phyloP scores from a whole-genome alignment of 1,139 yeast genomes.

The Geotrichum klebahnii region DNA sequence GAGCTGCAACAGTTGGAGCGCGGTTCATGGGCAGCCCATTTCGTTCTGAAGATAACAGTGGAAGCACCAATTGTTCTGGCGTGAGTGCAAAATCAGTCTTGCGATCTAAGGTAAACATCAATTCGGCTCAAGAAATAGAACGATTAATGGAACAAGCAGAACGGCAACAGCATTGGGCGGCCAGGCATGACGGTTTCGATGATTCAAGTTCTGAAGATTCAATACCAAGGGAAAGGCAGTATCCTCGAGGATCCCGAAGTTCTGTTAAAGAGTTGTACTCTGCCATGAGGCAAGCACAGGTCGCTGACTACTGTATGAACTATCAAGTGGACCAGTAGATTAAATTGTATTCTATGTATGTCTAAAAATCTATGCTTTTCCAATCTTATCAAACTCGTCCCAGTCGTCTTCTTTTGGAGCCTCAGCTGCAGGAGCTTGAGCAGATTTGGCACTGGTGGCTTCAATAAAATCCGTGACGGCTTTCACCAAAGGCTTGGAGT shows the following conservation, averaged over 20 bases:
- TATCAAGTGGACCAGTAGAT: background rate
- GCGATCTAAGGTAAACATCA: constrained; percentile 1
- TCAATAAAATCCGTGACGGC: constrained; percentile 43
- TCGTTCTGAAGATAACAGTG: background rate
- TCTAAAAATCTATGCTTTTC: constrained; percentile 25
- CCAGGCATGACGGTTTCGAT: background rate
- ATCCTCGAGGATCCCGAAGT: constrained; percentile 3
- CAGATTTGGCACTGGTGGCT: background rate
- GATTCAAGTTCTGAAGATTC: background rate
- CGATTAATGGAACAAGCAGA: constrained; percentile 2
- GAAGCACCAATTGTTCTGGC: background rate
- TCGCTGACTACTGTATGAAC: constrained; percentile 1
- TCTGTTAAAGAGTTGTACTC: constrained; percentile 7
- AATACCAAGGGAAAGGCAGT: constrained; percentile 1
- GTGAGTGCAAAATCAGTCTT: background rate
- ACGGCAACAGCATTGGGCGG: constrained; percentile 1
- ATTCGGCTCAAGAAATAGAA: constrained; percentile 1
- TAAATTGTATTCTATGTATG: background rate
- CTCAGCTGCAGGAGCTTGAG: constrained; percentile 7
- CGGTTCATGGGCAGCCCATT: background rate
- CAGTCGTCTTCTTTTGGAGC: constrained; percentile 31
- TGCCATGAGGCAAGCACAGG: constrained; percentile 6
- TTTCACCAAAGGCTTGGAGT: constrained; percentile 55
- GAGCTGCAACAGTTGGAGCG: background rate
- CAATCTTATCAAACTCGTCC: constrained; percentile 45